phyloP scores from a whole-genome alignment of 805 yeast genomes.

The Cyberlindnera suaveolens region DNA sequence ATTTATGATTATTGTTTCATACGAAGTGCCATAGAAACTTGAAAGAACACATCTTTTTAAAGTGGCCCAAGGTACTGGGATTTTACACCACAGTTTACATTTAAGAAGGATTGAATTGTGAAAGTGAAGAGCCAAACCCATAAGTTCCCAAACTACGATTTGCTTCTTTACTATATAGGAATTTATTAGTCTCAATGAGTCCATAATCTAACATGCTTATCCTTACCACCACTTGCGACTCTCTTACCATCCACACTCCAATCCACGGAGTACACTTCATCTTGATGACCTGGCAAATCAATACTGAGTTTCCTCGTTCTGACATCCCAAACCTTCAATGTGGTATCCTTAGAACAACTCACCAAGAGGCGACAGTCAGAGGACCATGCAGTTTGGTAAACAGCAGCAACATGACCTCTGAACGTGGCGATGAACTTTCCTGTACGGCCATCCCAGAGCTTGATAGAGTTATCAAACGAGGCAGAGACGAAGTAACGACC shows the following conservation, averaged over 20 bases:
- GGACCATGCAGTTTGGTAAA: slow-evolving; percentile 97
- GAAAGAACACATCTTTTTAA: too few species aligned
- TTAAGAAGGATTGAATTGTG: too few species aligned
- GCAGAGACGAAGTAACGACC: slow-evolving; percentile 88
- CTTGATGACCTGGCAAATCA: slow-evolving; percentile 93
- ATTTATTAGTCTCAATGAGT: slow-evolving; percentile 41
- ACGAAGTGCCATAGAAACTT: too few species aligned
- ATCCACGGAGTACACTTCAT: slow-evolving; percentile 94
- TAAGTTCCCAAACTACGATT: too few species aligned
- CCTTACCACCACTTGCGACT: slow-evolving; percentile 98
- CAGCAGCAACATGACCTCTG: slow-evolving; percentile 97
- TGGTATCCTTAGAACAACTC: slow-evolving; percentile 92
- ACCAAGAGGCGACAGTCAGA: slow-evolving; percentile 88
- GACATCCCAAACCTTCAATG: slow-evolving; percentile 94
- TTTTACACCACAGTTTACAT: too few species aligned
- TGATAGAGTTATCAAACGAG: slow-evolving; percentile 91
- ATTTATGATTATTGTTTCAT: too few species aligned
- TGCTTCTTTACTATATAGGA: too few species aligned
- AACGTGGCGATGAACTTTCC: slow-evolving; percentile 88
- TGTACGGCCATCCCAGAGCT: slow-evolving; percentile 91
- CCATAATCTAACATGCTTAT: slow-evolving; percentile 92
- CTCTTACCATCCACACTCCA: slow-evolving; percentile 94
- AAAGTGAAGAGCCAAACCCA: too few species aligned
- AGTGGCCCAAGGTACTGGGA: too few species aligned
- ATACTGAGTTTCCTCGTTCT: slow-evolving; percentile 75